Base-by-base conservation (phyloP, 495 filamentous ascomycete genomes). In the Rusavskia elegans region DNA sequence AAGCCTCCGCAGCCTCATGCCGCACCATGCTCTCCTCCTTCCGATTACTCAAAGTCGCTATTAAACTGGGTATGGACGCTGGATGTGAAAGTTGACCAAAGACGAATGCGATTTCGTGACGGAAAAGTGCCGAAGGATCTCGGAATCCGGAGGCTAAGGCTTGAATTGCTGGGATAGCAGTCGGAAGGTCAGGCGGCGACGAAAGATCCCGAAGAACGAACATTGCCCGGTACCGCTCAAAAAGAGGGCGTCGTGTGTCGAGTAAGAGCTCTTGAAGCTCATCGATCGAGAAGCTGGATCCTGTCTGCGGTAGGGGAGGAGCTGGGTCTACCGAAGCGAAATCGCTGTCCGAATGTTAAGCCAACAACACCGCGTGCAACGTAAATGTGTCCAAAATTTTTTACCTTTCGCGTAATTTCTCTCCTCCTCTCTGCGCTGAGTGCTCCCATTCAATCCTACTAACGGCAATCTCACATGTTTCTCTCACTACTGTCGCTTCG, bases 51-150 rank as follows among this genome's bases (percentile, higher is more conserved):
- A 97, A 72, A 0, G 83, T 80, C 39, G 77, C 78, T 25, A 85
- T 81, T 17, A 99, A 78, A 52, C 84, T 86, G 9, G 92, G 88
- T 59, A 99, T 93, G 0, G 85, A 92, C n/a, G 89, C 89, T 1
- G 93, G 92, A 63, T 97, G 90, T 49, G 84, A 85, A 25, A 99
- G 75, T 61, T 99, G 93, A 21, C 92, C 92, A 58, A 96, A 99
- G 11, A 99, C 90, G 62, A 99, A 99, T 11, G 93, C 92, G 59
- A 97, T 85, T 63, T 99, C 92, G 67, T 99, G 92, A 53, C 92
- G 78, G 73, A 99, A 96, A n/a, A 99, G 79, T 19, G 89, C 87
- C 40, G 87, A 94, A 10, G 79, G 73, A 63, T 99, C 92, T 8
- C 72, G 71, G 60, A 99, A 82, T 2, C 92, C 93, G 59, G 78